These are phyloP conservation scores for Botrytis deweyae DNA, from an alignment of 2,329 filamentous ascomycete species.

Conservation along the genomic window DNA sequence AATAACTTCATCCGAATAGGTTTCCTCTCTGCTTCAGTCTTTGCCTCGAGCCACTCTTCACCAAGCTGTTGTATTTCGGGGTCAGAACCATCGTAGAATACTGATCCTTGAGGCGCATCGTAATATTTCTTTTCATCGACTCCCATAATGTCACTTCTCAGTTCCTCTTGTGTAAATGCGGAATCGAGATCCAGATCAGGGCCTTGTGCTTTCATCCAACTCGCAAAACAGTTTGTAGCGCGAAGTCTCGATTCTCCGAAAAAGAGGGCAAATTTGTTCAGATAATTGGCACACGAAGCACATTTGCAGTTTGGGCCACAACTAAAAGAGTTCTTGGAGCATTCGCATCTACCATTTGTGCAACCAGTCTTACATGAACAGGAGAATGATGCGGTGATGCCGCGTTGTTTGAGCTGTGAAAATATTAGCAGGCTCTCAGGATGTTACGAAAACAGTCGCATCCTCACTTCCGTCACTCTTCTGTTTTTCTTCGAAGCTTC, in stretches of 20 bases:
- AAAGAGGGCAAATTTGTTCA: conserved; percentile 10
- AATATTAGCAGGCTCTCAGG: not conserved
- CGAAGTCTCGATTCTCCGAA: conserved; percentile 10
- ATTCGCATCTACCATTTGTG: conserved; percentile 4
- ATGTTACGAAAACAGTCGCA: not conserved
- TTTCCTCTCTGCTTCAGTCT: conserved; percentile 6
- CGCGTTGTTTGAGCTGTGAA: conserved; percentile 1
- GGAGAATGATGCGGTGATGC: not conserved
- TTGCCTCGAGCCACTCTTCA: conserved; percentile 7
- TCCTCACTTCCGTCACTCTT: conserved; percentile 18
- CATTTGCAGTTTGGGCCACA: conserved; percentile 16
- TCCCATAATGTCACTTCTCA: conserved; percentile 17
- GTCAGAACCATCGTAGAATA: conserved; percentile 5
- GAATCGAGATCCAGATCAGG: conserved; percentile 2
- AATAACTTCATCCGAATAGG: conserved; percentile 5
- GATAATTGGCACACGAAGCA: conserved; percentile 6
- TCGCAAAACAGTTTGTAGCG: conserved; percentile 14
- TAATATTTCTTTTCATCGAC: conserved; percentile 13
- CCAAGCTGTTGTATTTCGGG: conserved; percentile 7
- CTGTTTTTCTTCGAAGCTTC: not conserved
- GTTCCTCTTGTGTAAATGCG: conserved; percentile 5
- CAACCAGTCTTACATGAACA: conserved; percentile 8
- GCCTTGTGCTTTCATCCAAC: conserved; percentile 9
- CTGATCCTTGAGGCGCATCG: conserved; percentile 1
- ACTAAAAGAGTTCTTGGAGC: conserved; percentile 5